A percentile compares a stretch with the other conserved stretches of the same genome.
These are phyloP conservation scores for Ilyonectria robusta DNA, from an alignment of 2,329 filamentous ascomycete species.

Conservation along the genomic window DNA sequence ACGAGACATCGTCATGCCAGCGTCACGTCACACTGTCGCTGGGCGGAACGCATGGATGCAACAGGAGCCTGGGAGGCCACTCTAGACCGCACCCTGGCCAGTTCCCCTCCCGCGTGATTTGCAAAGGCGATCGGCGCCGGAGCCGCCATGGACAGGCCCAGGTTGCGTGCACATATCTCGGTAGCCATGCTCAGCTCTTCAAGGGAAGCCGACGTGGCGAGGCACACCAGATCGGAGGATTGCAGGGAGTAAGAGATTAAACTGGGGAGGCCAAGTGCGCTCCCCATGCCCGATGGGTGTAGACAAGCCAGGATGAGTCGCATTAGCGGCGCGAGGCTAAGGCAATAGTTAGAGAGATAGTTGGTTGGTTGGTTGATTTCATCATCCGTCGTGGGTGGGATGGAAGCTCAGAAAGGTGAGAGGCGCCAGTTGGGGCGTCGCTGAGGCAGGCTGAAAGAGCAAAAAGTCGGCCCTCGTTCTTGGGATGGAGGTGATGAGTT, in stretches of 20 bases:
- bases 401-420: slow-evolving; percentile 9
- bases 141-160: slow-evolving; percentile 4
- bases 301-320: slow-evolving; percentile 42
- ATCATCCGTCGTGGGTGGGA: slow-evolving; percentile 12
- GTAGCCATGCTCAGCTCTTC: slow-evolving; percentile 8
- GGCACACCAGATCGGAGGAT: slow-evolving; percentile 20
- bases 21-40: slow-evolving; percentile 38
- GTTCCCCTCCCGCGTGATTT: slow-evolving; percentile 1
- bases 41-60: slow-evolving; percentile 32
- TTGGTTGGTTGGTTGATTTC: slow-evolving; percentile 27
- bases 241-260: slow-evolving; percentile 15
- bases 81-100: neutral
- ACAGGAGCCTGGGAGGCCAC: slow-evolving; percentile 9
- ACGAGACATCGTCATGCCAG: slow-evolving; percentile 42
- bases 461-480: slow-evolving; percentile 26
- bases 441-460: slow-evolving; percentile 41
- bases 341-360: slow-evolving; percentile 26
- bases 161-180: neutral
- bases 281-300: slow-evolving; percentile 6
- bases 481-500: slow-evolving; percentile 12
- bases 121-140: slow-evolving; percentile 6
- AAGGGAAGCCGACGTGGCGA: slow-evolving; percentile 12
- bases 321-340: slow-evolving; percentile 44
- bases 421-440: slow-evolving; percentile 40
- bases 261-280: slow-evolving; percentile 3